A percentile compares a stretch with the other conserved stretches of the same genome.
Evolutionary conservation across 495 filamentous ascomycete genomes (phyloP).

Genomic region (Aspergillus biplanus): DNA sequence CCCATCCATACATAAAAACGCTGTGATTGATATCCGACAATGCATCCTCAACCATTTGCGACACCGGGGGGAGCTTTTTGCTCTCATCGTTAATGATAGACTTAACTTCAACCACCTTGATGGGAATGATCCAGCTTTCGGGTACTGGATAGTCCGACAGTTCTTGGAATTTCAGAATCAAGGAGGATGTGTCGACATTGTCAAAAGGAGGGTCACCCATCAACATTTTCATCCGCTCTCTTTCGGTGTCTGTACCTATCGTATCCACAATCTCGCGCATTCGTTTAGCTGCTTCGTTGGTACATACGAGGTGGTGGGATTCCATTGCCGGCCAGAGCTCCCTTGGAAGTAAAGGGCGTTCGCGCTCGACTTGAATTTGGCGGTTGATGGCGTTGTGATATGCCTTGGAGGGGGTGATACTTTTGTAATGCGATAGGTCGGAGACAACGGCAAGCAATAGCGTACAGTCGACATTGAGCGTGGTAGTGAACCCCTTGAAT

Average conservation of each 20-base stretch:
- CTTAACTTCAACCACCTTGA: slow-evolving; percentile 47
- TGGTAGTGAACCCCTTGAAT: slow-evolving; percentile 57
- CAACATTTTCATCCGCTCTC: slow-evolving; percentile 56
- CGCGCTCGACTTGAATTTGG: slow-evolving; percentile 68
- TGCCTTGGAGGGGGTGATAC: slow-evolving; percentile 38
- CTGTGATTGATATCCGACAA: slow-evolving; percentile 66
- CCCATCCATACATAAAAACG: slow-evolving; percentile 74
- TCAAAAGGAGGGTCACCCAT: slow-evolving; percentile 41
- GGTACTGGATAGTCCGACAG: slow-evolving; percentile 58
- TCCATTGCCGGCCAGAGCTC: slow-evolving; percentile 67
- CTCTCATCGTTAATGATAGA: slow-evolving; percentile 36
- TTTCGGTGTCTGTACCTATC: slow-evolving; percentile 68
- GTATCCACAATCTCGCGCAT: slow-evolving; percentile 70
- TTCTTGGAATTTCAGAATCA: slow-evolving; percentile 47
- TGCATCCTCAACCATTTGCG: slow-evolving; percentile 42
- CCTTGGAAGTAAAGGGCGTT: slow-evolving; percentile 60
- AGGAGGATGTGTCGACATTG: slow-evolving; percentile 28
- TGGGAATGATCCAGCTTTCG: slow-evolving; percentile 51
- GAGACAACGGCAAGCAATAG: slow-evolving; percentile 71
- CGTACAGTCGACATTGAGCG: slow-evolving; percentile 75
- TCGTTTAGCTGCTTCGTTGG: slow-evolving; percentile 60
- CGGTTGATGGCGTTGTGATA: slow-evolving; percentile 60
- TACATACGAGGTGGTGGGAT: slow-evolving; percentile 60
- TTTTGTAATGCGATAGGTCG: slow-evolving; percentile 66
- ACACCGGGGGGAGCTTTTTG: slow-evolving; percentile 41